Percentiles rank a stretch among this genome's conserved stretches.
phyloP scores from a whole-genome alignment of 2,329 filamentous ascomycete genomes.

The Corynespora cassiicola region DNA sequence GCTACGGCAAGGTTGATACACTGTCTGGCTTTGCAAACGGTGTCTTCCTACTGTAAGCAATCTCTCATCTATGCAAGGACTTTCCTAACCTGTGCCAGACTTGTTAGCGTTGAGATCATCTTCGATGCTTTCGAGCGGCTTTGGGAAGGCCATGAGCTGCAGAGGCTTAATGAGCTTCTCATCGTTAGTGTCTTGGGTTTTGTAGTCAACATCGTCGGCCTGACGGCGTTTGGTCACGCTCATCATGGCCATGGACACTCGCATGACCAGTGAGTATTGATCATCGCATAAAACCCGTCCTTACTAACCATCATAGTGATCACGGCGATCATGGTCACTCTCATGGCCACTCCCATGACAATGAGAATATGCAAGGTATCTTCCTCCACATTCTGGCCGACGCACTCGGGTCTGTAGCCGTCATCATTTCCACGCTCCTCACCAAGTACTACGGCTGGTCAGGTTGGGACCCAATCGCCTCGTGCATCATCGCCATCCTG shows the following conservation, averaged over 20 bases:
- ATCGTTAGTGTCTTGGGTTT: conserved; percentile 87
- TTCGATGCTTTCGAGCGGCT: conserved; percentile 92
- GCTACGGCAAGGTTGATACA: conserved; percentile 96
- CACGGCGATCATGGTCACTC: conserved; percentile 49
- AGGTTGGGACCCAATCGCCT: conserved; percentile 93
- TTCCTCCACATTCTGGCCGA: conserved; percentile 95
- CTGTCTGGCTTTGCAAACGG: conserved; percentile 96
- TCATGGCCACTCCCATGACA: conserved; percentile 69
- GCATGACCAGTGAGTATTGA: conserved; percentile 27
- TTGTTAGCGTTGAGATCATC: conserved; percentile 95
- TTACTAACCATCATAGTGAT: conserved; percentile 24
- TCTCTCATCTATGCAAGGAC: neutral
- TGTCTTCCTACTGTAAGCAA: conserved; percentile 81
- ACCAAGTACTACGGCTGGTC: conserved; percentile 90
- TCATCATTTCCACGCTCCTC: conserved; percentile 88
- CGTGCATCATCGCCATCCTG: conserved; percentile 88
- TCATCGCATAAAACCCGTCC: conserved; percentile 43
- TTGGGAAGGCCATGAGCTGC: conserved; percentile 81
- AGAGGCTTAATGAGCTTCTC: conserved; percentile 84
- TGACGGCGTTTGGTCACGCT: conserved; percentile 76
- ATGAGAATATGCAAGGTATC: conserved; percentile 98
- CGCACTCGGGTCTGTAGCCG: conserved; percentile 90
- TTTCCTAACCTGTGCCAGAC: conserved; percentile 54
- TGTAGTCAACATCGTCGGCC: conserved; percentile 88
- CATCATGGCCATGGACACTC: conserved; percentile 62